phyloP scores from a whole-genome alignment of 148 eudicot species.

The Chenopodium berlandieri region DNA sequence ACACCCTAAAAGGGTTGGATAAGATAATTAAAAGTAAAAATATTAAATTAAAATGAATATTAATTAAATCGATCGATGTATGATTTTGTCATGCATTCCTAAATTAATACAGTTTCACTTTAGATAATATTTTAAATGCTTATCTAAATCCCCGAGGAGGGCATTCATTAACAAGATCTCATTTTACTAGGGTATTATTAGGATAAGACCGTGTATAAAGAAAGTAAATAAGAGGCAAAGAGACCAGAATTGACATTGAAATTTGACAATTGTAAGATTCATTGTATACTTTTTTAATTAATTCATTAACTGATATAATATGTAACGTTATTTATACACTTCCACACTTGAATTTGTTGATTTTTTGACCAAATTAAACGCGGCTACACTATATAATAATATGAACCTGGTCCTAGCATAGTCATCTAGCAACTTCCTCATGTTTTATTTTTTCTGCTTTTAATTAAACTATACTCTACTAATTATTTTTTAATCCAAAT shows the following conservation, averaged over 20 bases:
- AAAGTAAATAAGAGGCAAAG: not conserved
- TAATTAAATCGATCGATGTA: no score
- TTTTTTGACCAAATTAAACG: not conserved
- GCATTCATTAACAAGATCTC: not conserved
- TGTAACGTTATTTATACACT: no score
- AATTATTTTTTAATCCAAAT: not conserved
- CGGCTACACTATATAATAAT: conserved; percentile 1
- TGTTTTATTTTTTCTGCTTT: not conserved
- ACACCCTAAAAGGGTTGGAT: no score
- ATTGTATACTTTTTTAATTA: conserved; percentile 1
- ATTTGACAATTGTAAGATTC: conserved; percentile 14
- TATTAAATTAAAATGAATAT: no score
- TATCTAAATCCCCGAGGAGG: no score
- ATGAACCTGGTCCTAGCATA: conserved; percentile 16
- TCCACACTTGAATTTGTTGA: no score
- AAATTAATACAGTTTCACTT: no score
- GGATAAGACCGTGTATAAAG: not conserved
- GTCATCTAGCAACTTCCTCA: conserved; percentile 22
- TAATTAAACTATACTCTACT: no score
- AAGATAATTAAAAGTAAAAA: no score
- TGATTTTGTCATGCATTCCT: no score
- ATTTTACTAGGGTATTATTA: not conserved
- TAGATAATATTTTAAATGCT: no score
- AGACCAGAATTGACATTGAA: conserved; percentile 24
- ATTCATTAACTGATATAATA: no score